phyloP scores from a whole-genome alignment of 164 flowering plant genomes.

The Saururus chinensis region DNA sequence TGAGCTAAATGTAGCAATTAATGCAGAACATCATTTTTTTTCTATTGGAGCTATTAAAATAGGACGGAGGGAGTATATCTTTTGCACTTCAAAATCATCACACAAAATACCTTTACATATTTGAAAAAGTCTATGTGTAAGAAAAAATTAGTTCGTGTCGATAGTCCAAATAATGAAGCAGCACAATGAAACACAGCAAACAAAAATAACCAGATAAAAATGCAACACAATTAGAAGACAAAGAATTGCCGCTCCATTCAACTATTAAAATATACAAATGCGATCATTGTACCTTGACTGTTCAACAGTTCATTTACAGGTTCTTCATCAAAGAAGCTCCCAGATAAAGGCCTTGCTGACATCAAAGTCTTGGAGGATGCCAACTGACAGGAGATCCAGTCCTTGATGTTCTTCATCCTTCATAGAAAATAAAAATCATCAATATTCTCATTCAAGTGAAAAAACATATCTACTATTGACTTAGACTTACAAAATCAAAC shows the following conservation, averaged over 20 bases:
- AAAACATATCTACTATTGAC: too few species aligned
- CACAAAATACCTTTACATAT: neutral
- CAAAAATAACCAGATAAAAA: neutral
- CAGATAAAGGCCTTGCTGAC: slow-evolving; percentile 42
- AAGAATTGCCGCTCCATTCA: too few species aligned
- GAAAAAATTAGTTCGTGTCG: neutral
- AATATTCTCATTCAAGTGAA: too few species aligned
- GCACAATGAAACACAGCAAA: neutral
- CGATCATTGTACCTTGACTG: slow-evolving; percentile 27
- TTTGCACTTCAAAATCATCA: neutral
- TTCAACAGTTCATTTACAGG: slow-evolving; percentile 24
- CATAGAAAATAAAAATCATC: neutral
- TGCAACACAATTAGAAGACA: neutral
- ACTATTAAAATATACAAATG: neutral
- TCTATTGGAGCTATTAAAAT: too few species aligned
- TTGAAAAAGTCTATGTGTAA: neutral
- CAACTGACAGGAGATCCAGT: slow-evolving; percentile 74
- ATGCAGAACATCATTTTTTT: too few species aligned
- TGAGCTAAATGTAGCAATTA: too few species aligned
- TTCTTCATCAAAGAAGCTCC: slow-evolving; percentile 30
- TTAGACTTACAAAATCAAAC: too few species aligned
- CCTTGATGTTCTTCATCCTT: slow-evolving; percentile 63
- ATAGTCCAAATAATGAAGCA: neutral
- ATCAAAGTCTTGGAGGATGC: slow-evolving; percentile 41
- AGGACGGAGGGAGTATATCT: neutral